These are phyloP conservation scores for Epichloe brachyelytri DNA, from an alignment of 2,329 filamentous ascomycete species.

Conservation along the genomic window DNA sequence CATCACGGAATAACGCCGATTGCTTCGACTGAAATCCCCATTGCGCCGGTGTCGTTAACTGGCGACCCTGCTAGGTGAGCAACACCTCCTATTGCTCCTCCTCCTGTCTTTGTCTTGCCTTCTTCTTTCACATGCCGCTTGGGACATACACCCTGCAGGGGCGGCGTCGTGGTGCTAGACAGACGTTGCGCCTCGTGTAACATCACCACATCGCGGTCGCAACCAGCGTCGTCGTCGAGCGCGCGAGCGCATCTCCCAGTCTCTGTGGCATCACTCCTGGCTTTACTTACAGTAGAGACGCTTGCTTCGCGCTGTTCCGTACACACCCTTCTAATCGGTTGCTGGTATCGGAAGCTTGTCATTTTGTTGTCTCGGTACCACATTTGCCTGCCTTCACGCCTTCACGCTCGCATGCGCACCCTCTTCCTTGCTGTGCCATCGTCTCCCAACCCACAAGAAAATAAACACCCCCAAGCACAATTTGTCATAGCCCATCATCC, in stretches of 20 bases:
- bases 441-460: conserved; percentile 8
- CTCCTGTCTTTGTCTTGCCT: not conserved
- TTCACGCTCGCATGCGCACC: conserved; percentile 2
- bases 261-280: not conserved
- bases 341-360: not conserved
- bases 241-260: not conserved
- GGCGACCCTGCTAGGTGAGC: conserved; percentile 2
- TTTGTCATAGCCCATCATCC: conserved; percentile 7
- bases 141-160: not conserved
- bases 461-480: conserved; percentile 6
- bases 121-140: not conserved
- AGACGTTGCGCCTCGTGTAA: conserved; percentile 7
- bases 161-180: conserved; percentile 1
- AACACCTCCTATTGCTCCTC: not conserved
- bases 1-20: conserved; percentile 9
- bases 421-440: conserved; percentile 6
- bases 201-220: conserved; percentile 6
- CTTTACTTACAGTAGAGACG: not conserved
- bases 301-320: not conserved
- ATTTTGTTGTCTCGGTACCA: not conserved
- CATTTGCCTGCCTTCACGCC: not conserved
- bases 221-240: conserved; percentile 2
- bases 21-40: conserved; percentile 6
- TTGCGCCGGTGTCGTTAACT: not conserved
- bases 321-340: not conserved